Evolutionary conservation across 768 basidiomycete genomes (phyloP), one percentile per base, ranked within the genome.

Genomic region (Kwoniella heveanensis): DNA sequence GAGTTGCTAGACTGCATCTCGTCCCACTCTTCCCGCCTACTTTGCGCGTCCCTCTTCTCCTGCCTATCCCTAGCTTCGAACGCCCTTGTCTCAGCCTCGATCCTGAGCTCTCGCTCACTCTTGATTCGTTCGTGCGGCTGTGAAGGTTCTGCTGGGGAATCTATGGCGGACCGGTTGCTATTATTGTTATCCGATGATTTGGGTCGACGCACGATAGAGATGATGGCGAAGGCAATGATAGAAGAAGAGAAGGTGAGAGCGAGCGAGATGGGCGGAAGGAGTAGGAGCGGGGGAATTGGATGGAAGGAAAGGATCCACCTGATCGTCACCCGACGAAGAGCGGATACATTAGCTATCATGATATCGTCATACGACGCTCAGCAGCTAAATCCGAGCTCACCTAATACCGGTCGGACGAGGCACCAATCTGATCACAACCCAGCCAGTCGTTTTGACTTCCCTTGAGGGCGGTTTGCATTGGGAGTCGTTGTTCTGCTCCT

Each of bases 371-470:
- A n/a, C n/a, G 6, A 60, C 19, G 22, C 22, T 2, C 24, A 4
- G 15, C 5, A 58, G 27, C 26, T 10, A 27, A 49, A 22, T 22
- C 39, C 13, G 25, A 39, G 65, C 71, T 64, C 51, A 74, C 73
- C 76, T 59, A 21, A 79, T 62, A 39, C 78, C 78, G 2, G 73
- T 77, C 6, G 78, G 76, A 22, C 71, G 63, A 12, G 77, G 77
- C 2, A 60, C 67, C 50, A 79, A 76, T n/a, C 74, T 67, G 36
- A 79, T 57, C 9, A 76, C 60, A 0, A 79, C 78, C 78, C 78
- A 79, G 17, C 78, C 78, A 3, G 75, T 78, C 47, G 78, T 79
- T n/a, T 68, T 68, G 21, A 79, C 74, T 66, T 79, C 78, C 50
- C 60, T 47, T 7, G 68, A 63, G n/a, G 67, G 68, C 19, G 50